phyloP scores from a whole-genome alignment of 345 rosid genomes.

The Eucalyptus sideroxylon region DNA sequence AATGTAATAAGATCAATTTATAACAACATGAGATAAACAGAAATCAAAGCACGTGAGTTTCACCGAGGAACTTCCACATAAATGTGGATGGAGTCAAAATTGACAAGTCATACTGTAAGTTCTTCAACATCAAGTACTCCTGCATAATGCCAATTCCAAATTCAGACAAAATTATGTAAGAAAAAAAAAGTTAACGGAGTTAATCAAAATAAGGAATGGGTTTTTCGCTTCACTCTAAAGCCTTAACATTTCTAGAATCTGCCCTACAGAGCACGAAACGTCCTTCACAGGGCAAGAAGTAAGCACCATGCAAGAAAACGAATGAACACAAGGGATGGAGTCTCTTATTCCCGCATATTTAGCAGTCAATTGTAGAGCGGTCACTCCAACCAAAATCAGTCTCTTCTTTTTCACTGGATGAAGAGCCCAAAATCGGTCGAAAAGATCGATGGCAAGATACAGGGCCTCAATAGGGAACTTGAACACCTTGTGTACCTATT shows the following conservation, averaged over 20 bases:
- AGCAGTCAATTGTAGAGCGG: neutral
- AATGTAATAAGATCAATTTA: neutral
- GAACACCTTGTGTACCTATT: neutral
- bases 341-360: neutral
- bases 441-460: neutral
- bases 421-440: neutral
- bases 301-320: neutral
- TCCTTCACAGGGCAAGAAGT: neutral
- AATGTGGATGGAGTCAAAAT: neutral
- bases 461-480: neutral
- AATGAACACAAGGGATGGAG: neutral
- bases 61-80: slow-evolving; percentile 5
- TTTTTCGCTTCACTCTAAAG: neutral
- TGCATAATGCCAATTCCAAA: neutral
- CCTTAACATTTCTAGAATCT: neutral
- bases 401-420: neutral
- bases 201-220: neutral
- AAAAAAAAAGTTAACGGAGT: neutral
- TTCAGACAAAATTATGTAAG: neutral
- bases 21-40: neutral
- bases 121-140: neutral
- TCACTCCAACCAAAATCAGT: neutral
- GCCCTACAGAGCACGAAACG: neutral
- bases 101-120: neutral
- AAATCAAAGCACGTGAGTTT: slow-evolving; percentile 4